Percentiles rank a stretch among this genome's conserved stretches.
Conservation (phyloP, 2,329 filamentous ascomycete genomes). For the Tolypocladium album region DNA sequence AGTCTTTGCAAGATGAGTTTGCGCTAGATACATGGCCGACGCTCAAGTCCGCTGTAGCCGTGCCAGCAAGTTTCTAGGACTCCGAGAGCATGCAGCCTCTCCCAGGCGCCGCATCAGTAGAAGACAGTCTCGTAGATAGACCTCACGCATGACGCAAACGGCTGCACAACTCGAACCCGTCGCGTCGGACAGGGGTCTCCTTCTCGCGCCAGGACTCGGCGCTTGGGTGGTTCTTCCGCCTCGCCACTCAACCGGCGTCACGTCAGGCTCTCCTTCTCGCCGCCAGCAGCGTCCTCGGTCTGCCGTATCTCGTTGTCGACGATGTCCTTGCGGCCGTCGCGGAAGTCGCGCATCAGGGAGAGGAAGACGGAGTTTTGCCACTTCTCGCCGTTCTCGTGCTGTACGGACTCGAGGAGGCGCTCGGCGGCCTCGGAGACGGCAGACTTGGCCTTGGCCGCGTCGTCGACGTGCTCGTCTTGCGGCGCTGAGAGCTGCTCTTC, state of each 20-base stretch:
- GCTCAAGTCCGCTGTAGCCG: not conserved
- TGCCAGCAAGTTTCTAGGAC: not conserved
- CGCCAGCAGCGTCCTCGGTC: constrained; percentile 10
- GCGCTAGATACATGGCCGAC: not conserved
- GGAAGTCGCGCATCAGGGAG: constrained; percentile 33
- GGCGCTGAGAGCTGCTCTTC: constrained; percentile 2
- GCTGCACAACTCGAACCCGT: not conserved
- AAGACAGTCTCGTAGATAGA: constrained; percentile 13
- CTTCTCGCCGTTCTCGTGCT: constrained; percentile 33
- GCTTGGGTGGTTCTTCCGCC: not conserved
- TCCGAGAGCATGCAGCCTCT: not conserved
- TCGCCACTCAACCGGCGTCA: not conserved
- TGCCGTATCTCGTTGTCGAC: constrained; percentile 28
- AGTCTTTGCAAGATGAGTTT: too few species aligned
- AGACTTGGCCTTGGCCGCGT: constrained; percentile 15
- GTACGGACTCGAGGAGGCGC: constrained; percentile 29
- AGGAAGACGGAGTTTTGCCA: constrained; percentile 36
- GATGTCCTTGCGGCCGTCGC: constrained; percentile 33
- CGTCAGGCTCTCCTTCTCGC: constrained; percentile 5
- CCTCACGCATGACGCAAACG: constrained; percentile 10
- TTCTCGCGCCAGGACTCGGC: not conserved
- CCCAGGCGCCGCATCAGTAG: constrained; percentile 3
- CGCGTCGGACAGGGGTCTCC: not conserved
- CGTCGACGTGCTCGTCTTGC: constrained; percentile 6
- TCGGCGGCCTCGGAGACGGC: constrained; percentile 31